Percentiles rank a stretch among this genome's conserved stretches.
Evolutionary conservation across 1,139 yeast genomes (phyloP).

Genomic region (Blastobotrys buckinghamii): DNA sequence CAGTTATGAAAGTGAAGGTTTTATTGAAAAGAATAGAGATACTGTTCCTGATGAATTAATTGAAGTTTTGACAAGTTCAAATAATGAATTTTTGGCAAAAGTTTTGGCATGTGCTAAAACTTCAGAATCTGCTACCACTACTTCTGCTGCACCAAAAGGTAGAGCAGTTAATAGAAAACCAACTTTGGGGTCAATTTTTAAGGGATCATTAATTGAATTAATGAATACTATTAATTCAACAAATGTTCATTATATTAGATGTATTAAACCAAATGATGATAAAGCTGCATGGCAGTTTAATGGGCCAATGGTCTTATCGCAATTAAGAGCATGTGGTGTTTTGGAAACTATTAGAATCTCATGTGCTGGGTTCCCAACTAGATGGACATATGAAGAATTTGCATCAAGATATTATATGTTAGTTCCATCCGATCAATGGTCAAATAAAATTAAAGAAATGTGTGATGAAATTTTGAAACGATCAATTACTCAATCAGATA

Average conservation of each 20-base stretch:
- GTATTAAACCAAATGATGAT: slow-evolving; percentile 93
- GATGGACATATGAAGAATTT: slow-evolving; percentile 94
- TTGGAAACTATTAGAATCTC: slow-evolving; percentile 93
- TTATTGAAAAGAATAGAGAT: slow-evolving; percentile 94
- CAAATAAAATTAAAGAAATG: slow-evolving; percentile 51
- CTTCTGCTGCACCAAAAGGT: slow-evolving; percentile 32
- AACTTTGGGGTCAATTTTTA: slow-evolving; percentile 91
- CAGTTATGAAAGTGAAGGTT: slow-evolving; percentile 87
- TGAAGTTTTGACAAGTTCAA: slow-evolving; percentile 69
- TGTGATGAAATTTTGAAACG: slow-evolving; percentile 62
- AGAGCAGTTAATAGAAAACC: slow-evolving; percentile 67
- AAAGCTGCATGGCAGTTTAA: slow-evolving; percentile 96
- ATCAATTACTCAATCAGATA: slow-evolving; percentile 57
- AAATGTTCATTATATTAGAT: slow-evolving; percentile 92
- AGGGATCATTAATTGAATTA: slow-evolving; percentile 83
- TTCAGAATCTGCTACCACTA: slow-evolving; percentile 41
- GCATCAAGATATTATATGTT: slow-evolving; percentile 84
- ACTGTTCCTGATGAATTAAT: slow-evolving; percentile 95
- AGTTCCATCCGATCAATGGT: slow-evolving; percentile 66
- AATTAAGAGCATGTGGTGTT: slow-evolving; percentile 97
- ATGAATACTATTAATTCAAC: slow-evolving; percentile 92
- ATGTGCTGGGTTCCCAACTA: slow-evolving; percentile 96
- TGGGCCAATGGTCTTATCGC: slow-evolving; percentile 91
- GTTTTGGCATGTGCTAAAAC: slow-evolving; percentile 63
- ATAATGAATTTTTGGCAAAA: slow-evolving; percentile 56